A percentile compares a stretch with the other conserved stretches of the same genome.
Conservation (phyloP, 805 yeast species). For the Limtongia smithiae region DNA sequence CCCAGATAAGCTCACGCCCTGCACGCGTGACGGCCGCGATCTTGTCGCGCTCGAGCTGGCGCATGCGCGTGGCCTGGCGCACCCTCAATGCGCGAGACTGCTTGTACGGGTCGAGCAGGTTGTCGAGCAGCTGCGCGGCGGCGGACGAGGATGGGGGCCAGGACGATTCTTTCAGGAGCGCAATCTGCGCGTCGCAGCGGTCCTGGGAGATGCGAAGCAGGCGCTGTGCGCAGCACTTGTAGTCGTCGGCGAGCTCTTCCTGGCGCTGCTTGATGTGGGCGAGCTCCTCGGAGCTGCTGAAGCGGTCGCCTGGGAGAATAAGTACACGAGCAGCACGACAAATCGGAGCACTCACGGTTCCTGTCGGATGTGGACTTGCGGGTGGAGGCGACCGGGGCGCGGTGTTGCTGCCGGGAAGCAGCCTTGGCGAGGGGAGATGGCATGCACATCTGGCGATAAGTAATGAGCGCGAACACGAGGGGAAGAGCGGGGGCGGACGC, state of each 20-base stretch:
- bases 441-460: too few species aligned
- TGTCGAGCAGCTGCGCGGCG: too few species aligned
- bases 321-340: neutral
- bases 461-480: too few species aligned
- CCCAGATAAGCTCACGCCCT: neutral
- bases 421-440: neutral
- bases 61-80: too few species aligned
- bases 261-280: constrained; percentile 3
- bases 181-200: neutral
- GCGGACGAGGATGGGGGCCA: too few species aligned
- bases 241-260: neutral
- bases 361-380: constrained; percentile 2
- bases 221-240: neutral
- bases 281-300: neutral
- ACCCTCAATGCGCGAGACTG: too few species aligned
- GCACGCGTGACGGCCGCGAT: neutral
- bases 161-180: neutral
- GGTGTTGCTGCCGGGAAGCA: neutral
- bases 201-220: neutral
- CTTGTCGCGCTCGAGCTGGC: neutral
- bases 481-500: too few species aligned
- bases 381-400: constrained; percentile 1
- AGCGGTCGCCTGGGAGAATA: constrained; percentile 1
- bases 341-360: constrained; percentile 1
- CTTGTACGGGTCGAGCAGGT: too few species aligned